Base-by-base conservation (phyloP, 2,329 filamentous ascomycete genomes). In the Eutypa lata region DNA sequence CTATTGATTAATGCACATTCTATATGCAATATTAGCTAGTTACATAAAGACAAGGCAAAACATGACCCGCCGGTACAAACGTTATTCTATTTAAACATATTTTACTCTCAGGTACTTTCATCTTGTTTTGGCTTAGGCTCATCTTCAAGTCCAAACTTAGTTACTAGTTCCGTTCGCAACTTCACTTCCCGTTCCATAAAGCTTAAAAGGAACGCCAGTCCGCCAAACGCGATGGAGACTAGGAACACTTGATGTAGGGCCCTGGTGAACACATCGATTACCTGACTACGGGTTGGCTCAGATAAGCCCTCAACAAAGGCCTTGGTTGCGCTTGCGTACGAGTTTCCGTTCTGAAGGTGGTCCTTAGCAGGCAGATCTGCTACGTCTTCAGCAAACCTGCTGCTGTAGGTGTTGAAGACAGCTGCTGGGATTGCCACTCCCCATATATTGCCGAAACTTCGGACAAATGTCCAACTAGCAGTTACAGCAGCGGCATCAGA, bases 391-490 rank as follows among this genome's bases (percentile, higher is more conserved):
- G 48, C 53, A 18, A 51, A 26, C 31, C 51, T 24, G 28, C 40
- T 47, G 24, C 38, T 52, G 11, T 53, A 54, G 18, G 48, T 59
- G 38, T 63, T 63, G 57, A 76, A 73, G 33, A 75, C 65, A 1
- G 67, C 63, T 0, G 65, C 68, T 0, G 69, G 70, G 10, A 78
- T 68, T 0, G 71, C 68, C 1, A 76, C 70, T 14, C 75, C 75
- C 53, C 76, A 69, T 6, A 74, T 68, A 24, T 66, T 61, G 0
- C 76, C 76, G 16, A 77, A 68, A 18, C 60, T 67, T 13, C 75
- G 67, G 43, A 73, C 63, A 57, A 77, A 78, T 4, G 58, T 55
- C 62, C 68, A 73, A 51, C 70, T 68, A 2, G 66, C 67, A 1
- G 68, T 65, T 0, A 68, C 66, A 1, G 64, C 57, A 0, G 66